These are phyloP conservation scores for Serendipita sp. DNA, from an alignment of 768 basidiomycete genomes.

Conservation along the genomic window DNA sequence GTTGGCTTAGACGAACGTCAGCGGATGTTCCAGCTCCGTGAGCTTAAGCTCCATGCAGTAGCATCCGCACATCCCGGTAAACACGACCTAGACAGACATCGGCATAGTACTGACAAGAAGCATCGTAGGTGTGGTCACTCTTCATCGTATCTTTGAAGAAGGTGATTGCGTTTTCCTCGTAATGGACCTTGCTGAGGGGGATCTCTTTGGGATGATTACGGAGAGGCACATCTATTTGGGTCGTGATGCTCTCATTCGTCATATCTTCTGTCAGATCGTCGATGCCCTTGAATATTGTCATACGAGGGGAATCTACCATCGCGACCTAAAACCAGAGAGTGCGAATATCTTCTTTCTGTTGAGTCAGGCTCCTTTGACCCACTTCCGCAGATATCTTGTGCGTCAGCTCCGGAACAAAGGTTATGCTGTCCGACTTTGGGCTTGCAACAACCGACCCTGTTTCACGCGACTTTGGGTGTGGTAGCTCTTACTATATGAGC, in stretches of 20 bases:
- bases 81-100: conserved; percentile 23
- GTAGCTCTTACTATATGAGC: conserved; percentile 98
- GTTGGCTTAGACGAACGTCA: conserved; percentile 37
- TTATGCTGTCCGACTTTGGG: conserved; percentile 30
- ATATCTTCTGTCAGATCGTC: conserved; percentile 83
- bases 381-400: conserved; percentile 50
- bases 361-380: too few relatives aligned
- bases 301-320: conserved; percentile 80
- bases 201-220: conserved; percentile 83
- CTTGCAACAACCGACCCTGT: conserved; percentile 68
- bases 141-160: conserved; percentile 49
- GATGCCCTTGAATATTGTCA: conserved; percentile 92
- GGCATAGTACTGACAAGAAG: conserved; percentile 32
- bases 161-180: conserved; percentile 52
- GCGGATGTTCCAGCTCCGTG: conserved; percentile 51
- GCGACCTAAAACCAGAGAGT: conserved; percentile 91
- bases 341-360: conserved; percentile 8
- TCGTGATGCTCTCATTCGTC: conserved; percentile 66
- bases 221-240: conserved; percentile 66
- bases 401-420: conserved; percentile 26
- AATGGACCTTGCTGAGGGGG: conserved; percentile 63
- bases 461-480: conserved; percentile 82
- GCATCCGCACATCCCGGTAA: conserved; percentile 23
- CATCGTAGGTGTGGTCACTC: conserved; percentile 50
- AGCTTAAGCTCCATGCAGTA: conserved; percentile 36